Base-by-base conservation (phyloP, 2,329 filamentous ascomycete genomes). In the Fusarium illudens region DNA sequence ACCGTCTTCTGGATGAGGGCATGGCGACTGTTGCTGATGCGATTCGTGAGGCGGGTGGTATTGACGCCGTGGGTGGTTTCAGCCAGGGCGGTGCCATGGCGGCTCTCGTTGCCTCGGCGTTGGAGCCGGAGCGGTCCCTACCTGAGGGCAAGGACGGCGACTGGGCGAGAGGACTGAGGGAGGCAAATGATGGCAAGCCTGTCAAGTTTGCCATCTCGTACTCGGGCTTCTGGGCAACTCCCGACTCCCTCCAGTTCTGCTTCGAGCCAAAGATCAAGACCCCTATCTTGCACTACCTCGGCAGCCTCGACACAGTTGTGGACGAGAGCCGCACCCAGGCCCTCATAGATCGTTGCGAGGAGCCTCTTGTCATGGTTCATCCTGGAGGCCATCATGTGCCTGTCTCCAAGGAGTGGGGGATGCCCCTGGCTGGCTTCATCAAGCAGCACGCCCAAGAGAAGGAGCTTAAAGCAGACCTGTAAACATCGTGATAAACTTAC, bases 321-420 rank as follows among this genome's bases (percentile, higher is more conserved):
- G 92, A 94, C 30, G 94, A 97, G 82, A 79, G 79, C 55, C 83
- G 92, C 74, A 92, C 88, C 76, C 82, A 86, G 72, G 86, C 83
- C 20, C 79, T 97, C 60, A 84, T 92, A 3, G 89, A 93, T 22
- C 84, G 81, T 61, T 94, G 87, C 77, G 84, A 77, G 66, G 84
- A 83, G 68, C 82, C 84, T 0, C 46, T 83, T 75, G 83, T 87
- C 67, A 75, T 88, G 71, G 86, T 91, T 72, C 93, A 97, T 79
- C 94, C 95, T 1, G 95, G 95, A 8, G 94, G 94, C 0, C 95
- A 98, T 78, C 94, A 97, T 75, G 87, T 97, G 74, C 95, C 95
- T 0, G 89, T 93, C 62, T 88, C 90, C 70, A 93, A 91, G 81
- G 91, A 94, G 70, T 96, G 91, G 86, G 88, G 90, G 19, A 90